Base-by-base conservation (phyloP, 805 yeast genomes). In the Scheffersomyces spartinae region DNA sequence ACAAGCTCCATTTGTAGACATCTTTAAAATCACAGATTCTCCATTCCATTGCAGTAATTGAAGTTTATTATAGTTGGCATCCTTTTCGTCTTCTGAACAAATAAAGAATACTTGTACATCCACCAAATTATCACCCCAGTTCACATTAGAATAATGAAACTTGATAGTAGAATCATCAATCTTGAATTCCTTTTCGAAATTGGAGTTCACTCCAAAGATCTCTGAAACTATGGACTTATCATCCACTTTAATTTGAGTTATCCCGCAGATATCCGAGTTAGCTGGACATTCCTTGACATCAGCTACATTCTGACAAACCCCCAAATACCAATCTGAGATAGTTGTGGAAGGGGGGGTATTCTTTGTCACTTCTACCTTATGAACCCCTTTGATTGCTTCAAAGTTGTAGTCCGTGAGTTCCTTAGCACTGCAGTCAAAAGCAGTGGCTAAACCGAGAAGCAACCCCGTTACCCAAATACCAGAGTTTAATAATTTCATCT, bases 271-370 rank as follows among this genome's bases (percentile, higher is more conserved):
- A 35, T 80, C 81, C 2, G 86, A 71, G 34, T 77, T 74, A 24
- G 55, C 54, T 1, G 85, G 77, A 51, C 96, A 86, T 15, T 61
- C 61, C 7, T 61, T 55, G 6, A 56, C 45, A 17, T 54, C 42
- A 17, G 50, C 45, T n/a, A 64, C 46, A 1, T 68, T 54, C 23
- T 70, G 73, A 53, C 94, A 83, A 6, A 84, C 58, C 26, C 83
- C 78, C 18, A 86, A 35, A 40, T 64, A 71, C 86, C 95, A 82
- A 3, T 69, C 61, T 17, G 62, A 49, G 25, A 56, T 64, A 2
- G 80, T 70, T 17, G 49, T 52, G 8, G 88, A 68, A 2, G 98
- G 97, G 10, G 97, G 97, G 7, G 95, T 82, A 22, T 64, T 66
- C 17, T 49, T 53, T 10, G 58, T 37, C 4, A 40, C 19, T 5